Evolutionary conservation across 2,329 filamentous ascomycete genomes (phyloP).

Genomic region (Diaporthe sp.): DNA sequence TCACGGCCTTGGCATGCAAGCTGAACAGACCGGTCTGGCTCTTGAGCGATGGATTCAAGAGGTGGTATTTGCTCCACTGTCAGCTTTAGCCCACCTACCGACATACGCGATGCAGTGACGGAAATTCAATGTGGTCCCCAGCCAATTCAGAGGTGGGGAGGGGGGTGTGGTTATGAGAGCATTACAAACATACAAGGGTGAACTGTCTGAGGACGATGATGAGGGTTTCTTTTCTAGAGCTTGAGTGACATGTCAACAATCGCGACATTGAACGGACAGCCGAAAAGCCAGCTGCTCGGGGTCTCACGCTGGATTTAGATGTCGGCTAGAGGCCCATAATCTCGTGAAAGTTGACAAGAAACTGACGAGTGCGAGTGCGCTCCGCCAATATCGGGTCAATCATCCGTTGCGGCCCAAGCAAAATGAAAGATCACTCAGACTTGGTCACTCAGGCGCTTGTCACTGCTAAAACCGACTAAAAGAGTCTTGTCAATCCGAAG

Average conservation of each 20-base stretch:
- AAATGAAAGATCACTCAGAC: not conserved
- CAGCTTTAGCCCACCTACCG: not conserved
- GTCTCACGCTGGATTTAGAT: not conserved
- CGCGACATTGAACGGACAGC: not conserved
- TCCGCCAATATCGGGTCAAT: not conserved
- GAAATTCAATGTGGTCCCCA: not conserved
- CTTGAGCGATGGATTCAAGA: not conserved
- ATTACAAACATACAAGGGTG: not conserved
- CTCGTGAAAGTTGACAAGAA: not conserved
- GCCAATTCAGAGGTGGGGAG: not conserved
- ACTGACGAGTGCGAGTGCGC: not conserved
- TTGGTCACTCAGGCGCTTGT: not conserved
- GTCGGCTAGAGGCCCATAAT: not conserved
- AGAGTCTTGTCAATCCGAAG: not conserved
- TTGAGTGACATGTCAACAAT: not conserved
- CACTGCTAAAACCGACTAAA: too few species aligned
- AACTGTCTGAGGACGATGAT: not conserved
- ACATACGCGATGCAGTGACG: slow-evolving; percentile 2
- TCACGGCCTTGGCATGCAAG: not conserved
- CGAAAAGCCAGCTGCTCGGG: not conserved
- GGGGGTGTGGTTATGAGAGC: not conserved
- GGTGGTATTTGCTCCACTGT: not conserved
- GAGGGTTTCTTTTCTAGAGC: not conserved
- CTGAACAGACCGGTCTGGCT: not conserved
- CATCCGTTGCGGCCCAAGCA: not conserved